These are phyloP conservation scores for Talaromyces piceae DNA, from an alignment of 2,329 filamentous ascomycete genomes.

Conservation along the genomic window DNA sequence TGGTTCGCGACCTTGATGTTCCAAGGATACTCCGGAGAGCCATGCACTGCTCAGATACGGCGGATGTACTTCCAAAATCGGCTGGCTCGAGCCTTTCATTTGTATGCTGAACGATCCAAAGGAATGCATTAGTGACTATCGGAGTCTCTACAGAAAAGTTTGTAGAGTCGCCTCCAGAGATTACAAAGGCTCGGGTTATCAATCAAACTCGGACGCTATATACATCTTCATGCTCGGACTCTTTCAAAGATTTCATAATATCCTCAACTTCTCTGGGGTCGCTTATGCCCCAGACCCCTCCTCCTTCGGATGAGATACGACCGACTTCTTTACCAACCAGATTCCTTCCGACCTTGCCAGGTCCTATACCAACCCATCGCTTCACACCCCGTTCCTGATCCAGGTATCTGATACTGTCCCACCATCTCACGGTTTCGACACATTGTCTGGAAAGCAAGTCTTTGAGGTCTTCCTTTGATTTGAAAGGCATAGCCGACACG, in stretches of 20 bases:
- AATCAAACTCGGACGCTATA: not conserved
- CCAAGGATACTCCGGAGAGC: no score
- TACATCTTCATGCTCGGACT: conserved; percentile 44
- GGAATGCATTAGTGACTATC: not conserved
- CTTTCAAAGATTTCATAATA: conserved; percentile 56
- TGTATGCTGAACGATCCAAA: not conserved
- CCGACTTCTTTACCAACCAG: conserved; percentile 93
- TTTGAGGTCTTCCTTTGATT: conserved; percentile 64
- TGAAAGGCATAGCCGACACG: conserved; percentile 71
- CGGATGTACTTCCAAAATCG: no score
- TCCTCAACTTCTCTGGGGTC: conserved; percentile 70
- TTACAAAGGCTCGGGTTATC: not conserved
- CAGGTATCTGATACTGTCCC: conserved; percentile 83
- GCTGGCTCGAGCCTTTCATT: not conserved
- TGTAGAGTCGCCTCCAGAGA: not conserved
- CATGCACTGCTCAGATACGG: no score
- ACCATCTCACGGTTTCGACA: conserved; percentile 91
- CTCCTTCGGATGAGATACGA: conserved; percentile 71
- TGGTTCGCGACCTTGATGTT: no score
- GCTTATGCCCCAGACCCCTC: conserved; percentile 86
- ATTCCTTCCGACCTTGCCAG: conserved; percentile 88
- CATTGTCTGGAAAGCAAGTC: conserved; percentile 72
- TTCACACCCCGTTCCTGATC: conserved; percentile 75
- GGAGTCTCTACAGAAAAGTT: not conserved
- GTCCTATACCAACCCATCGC: conserved; percentile 86